A percentile compares a stretch with the other conserved stretches of the same genome.
Conservation (phyloP, 345 rosid genomes). For the Combretum micranthum region DNA sequence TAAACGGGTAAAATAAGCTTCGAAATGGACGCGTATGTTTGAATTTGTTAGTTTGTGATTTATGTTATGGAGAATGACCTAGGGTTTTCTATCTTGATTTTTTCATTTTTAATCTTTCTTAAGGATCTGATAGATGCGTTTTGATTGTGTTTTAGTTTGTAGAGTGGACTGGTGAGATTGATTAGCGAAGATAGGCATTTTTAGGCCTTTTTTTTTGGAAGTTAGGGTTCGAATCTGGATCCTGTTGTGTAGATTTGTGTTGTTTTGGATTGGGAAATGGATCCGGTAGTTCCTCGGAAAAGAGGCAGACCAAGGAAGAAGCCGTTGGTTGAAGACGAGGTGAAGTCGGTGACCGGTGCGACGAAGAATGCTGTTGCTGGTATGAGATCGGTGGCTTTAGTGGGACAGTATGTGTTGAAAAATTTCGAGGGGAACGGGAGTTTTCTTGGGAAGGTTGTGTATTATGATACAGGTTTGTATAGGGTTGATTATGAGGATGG, state of each 20-base stretch:
- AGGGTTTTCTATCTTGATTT: no score
- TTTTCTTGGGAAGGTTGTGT: conserved; percentile 71
- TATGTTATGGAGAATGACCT: no score
- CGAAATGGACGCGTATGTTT: no score
- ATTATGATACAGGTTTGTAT: conserved; percentile 65
- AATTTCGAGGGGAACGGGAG: conserved; percentile 46
- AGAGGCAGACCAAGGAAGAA: conserved; percentile 91
- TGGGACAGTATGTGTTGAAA: conserved; percentile 71
- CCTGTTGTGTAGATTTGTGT: conserved; percentile 1
- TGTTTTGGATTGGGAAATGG: conserved; percentile 7
- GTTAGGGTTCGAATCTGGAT: conserved; percentile 2
- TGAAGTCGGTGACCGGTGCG: conserved; percentile 7
- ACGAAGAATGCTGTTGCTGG: conserved; percentile 35
- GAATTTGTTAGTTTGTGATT: no score
- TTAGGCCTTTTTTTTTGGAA: background rate
- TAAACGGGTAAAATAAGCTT: no score
- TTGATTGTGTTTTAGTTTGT: no score
- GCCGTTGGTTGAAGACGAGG: conserved; percentile 34
- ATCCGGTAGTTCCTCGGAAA: conserved; percentile 10
- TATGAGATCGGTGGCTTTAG: conserved; percentile 41
- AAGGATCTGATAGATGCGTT: no score
- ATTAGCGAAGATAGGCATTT: no score
- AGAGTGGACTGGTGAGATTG: no score
- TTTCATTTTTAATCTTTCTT: no score
- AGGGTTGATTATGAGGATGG: conserved; percentile 89